Conservation (phyloP, 257 asterid species). For the Voacanga thouarsii region DNA sequence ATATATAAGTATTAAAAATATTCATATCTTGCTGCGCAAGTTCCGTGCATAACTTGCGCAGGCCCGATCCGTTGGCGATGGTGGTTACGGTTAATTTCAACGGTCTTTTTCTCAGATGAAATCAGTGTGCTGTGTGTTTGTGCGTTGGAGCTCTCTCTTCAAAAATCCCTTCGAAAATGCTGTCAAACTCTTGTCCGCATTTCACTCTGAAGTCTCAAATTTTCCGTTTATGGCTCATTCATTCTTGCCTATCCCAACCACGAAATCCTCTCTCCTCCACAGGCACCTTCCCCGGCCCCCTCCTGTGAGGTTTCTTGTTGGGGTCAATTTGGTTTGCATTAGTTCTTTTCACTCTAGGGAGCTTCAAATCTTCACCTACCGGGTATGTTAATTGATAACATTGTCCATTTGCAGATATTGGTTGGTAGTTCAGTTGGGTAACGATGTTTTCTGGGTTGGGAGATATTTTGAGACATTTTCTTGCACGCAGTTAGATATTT, state of each 20-base stretch:
- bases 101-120: background rate
- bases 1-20: too few species aligned
- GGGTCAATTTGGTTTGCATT: constrained; percentile 14
- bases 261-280: constrained; percentile 7
- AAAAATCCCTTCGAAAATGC: constrained; percentile 14
- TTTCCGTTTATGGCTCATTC: constrained; percentile 22
- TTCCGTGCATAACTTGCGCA: too few species aligned
- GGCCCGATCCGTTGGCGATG: too few species aligned
- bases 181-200: constrained; percentile 26
- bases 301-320: background rate
- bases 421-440: background rate
- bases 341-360: background rate
- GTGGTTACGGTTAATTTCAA: constrained; percentile 28
- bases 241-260: constrained; percentile 6
- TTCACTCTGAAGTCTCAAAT: constrained; percentile 23
- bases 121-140: background rate
- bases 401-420: background rate
- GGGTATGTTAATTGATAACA: background rate
- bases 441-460: background rate
- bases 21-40: too few species aligned
- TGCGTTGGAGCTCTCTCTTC: constrained; percentile 3
- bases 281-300: background rate
- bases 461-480: background rate
- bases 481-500: background rate
- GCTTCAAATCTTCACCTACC: background rate